Percentiles rank a stretch among this genome's conserved stretches.
Evolutionary conservation across 192 early-diverging fungal genomes (phyloP).

Genomic region (Mycoemilia scoparia): DNA sequence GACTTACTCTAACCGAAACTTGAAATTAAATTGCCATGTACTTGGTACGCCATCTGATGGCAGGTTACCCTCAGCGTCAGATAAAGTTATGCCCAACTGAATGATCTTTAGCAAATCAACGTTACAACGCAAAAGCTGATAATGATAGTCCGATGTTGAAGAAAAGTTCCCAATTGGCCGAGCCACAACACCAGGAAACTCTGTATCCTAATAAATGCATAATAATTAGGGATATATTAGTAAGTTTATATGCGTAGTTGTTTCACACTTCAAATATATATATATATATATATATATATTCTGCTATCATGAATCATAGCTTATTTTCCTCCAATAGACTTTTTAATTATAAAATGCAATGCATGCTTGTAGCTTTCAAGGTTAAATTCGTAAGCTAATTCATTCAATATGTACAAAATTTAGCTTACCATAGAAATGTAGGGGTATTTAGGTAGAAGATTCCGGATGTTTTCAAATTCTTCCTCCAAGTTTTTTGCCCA

Average conservation of each 20-base stretch:
- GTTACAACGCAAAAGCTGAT: conserved; percentile 93
- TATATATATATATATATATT: background rate
- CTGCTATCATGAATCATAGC: too few species aligned
- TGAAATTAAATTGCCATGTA: conserved; percentile 99
- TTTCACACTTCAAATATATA: background rate
- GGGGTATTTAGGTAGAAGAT: conserved; percentile 76
- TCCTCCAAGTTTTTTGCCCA: conserved; percentile 93
- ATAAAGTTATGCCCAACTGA: conserved; percentile 91
- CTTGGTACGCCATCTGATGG: conserved; percentile 58
- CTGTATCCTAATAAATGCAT: conserved; percentile 57
- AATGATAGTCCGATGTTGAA: conserved; percentile 94
- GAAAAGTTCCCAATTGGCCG: conserved; percentile 93
- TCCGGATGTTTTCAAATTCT: conserved; percentile 73
- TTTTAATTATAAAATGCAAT: too few species aligned
- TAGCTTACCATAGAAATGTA: conserved; percentile 98
- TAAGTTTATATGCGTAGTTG: too few species aligned
- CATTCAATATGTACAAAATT: too few species aligned
- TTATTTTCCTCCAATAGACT: too few species aligned
- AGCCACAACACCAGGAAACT: conserved; percentile 97
- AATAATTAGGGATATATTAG: background rate
- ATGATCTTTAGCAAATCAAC: conserved; percentile 96
- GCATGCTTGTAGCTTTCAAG: background rate
- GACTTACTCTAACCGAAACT: conserved; percentile 84
- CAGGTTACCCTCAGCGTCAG: conserved; percentile 67
- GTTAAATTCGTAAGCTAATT: background rate